phyloP scores from a whole-genome alignment of 148 eudicot genomes.

The Fagopyrum esculentum region DNA sequence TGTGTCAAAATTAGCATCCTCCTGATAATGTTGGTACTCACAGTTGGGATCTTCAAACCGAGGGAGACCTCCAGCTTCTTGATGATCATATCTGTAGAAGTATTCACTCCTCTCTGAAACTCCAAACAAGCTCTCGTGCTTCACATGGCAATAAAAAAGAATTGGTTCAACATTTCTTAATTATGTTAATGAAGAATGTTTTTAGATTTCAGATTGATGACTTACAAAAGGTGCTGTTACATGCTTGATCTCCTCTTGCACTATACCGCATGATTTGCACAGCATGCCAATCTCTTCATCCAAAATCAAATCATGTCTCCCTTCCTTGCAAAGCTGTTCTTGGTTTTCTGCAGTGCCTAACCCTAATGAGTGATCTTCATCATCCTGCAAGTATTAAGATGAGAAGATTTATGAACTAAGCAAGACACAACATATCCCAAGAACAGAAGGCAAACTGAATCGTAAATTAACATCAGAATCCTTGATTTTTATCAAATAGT shows the following conservation, averaged over 20 bases:
- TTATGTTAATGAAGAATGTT: neutral
- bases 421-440: neutral
- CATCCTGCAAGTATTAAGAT: slow-evolving; percentile 20
- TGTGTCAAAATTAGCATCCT: neutral
- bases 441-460: no score
- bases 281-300: slow-evolving; percentile 48
- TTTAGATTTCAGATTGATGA: neutral
- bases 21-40: slow-evolving; percentile 5
- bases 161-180: neutral
- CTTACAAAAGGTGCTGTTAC: slow-evolving; percentile 46
- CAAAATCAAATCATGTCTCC: slow-evolving; percentile 36
- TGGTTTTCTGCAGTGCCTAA: slow-evolving; percentile 9
- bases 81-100: neutral
- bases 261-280: slow-evolving; percentile 40
- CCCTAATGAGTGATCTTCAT: neutral
- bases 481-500: no score
- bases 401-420: neutral
- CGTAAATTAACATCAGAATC: no score
- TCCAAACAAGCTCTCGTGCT: slow-evolving; percentile 40
- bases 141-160: neutral
- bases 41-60: slow-evolving; percentile 12
- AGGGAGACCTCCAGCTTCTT: neutral
- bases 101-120: slow-evolving; percentile 11
- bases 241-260: slow-evolving; percentile 35
- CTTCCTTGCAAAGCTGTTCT: slow-evolving; percentile 28